Evolutionary conservation across 108 stramenopile species (phyloP), one percentile per base, ranked within the genome.

Genomic region (Aureococcus anophagefferens): DNA sequence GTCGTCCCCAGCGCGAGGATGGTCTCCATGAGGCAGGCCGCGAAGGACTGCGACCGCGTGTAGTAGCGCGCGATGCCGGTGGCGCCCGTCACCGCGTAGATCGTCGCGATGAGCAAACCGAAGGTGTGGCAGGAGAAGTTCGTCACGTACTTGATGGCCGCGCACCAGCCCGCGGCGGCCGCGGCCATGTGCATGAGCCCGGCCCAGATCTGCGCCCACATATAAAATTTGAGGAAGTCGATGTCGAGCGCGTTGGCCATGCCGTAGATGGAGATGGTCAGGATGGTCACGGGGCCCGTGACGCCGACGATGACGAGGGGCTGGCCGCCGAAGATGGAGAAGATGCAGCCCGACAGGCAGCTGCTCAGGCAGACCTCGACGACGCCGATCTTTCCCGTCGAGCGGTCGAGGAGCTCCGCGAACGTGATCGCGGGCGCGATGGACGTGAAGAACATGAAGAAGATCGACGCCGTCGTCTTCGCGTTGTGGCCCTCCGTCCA

Each of bases 41-140:
- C 75, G 35, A 81, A 77, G 29, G 71, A 65, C 32, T 67, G 45
- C 31, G 66, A 65, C 36, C 25, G 17, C 15, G 62, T 66, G 29
- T 34, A 33, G 31, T 77, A 59, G 28, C 78, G 37, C 5, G 84
- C 68, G 25, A 79, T 80, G 32, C 75, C 75, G 18, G 77, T 46
- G 74, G 84, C 64, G 65, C 83, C 85, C 5, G 76, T 74, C 45
- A 79, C 65, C 33, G 67, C 63, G 68, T 85, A 88, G 65, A 79
- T 74, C 11, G 72, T 46, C 13, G 77, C 87, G 46, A 85, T 85
- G 62, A 88, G 85, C 62, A 88, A 66, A 65, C 85, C 87, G 64
- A 88, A 88, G 35, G 84, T 88, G 67, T 88, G 82, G 15, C 69
- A 72, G n/a, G 84, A 77, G 69, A 88, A 88, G 35, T 80, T 81